These are phyloP conservation scores for Metschnikowia noctiluminum DNA, from an alignment of 805 yeast species.

Conservation along the genomic window DNA sequence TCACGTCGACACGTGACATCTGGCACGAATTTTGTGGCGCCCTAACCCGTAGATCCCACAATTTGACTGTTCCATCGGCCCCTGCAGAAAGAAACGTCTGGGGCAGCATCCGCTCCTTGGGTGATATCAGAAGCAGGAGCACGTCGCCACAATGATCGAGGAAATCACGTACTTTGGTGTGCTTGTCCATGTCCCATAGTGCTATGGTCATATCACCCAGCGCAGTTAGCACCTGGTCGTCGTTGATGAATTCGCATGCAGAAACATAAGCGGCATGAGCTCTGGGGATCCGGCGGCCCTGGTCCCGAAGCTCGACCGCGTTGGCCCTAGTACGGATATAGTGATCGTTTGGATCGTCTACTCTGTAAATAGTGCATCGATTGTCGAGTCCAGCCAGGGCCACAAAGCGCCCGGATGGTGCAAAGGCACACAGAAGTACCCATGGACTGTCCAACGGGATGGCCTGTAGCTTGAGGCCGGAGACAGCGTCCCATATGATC, in stretches of 20 bases:
- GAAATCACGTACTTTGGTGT: constrained; percentile 50
- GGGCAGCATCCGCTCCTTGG: constrained; percentile 9
- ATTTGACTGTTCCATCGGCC: constrained; percentile 62
- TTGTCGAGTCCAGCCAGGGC: constrained; percentile 87
- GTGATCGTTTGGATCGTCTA: constrained; percentile 8
- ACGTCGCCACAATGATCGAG: constrained; percentile 74
- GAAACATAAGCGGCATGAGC: constrained; percentile 85
- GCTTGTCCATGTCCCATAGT: constrained; percentile 74
- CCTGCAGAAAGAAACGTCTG: constrained; percentile 55
- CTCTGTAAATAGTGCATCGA: constrained; percentile 64
- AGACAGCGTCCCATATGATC: constrained; percentile 76
- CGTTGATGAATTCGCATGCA: constrained; percentile 63
- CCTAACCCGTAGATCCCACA: constrained; percentile 56
- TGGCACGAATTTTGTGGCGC: constrained; percentile 48
- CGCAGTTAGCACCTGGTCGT: constrained; percentile 57
- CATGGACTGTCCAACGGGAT: constrained; percentile 73
- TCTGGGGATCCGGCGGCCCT: constrained; percentile 23
- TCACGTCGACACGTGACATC: constrained; percentile 63
- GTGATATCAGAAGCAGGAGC: constrained; percentile 37
- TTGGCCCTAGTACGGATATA: constrained; percentile 1
- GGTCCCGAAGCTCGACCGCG: constrained; percentile 12
- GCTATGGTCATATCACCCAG: constrained; percentile 82
- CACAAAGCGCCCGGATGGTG: constrained; percentile 61
- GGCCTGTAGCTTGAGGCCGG: constrained; percentile 69
- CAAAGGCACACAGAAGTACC: constrained; percentile 71